Conservation (phyloP, 2,329 filamentous ascomycete species). For the Cercospora berteroae region DNA sequence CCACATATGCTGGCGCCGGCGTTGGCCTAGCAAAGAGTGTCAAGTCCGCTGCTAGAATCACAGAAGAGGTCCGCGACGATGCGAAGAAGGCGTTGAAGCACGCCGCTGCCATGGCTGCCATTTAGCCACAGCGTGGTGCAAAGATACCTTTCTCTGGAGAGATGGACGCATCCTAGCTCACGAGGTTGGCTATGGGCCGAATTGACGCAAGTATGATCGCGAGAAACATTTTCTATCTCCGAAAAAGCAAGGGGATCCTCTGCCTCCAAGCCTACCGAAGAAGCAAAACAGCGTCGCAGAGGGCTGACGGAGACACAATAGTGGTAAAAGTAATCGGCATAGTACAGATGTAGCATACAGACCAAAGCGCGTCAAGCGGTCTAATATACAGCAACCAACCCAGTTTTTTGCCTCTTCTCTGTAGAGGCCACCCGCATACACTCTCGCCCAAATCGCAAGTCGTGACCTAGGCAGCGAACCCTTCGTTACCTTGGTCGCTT, state of each 20-base stretch:
- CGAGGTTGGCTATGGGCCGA: neutral
- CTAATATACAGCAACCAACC: constrained; percentile 6
- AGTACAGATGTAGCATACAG: constrained; percentile 12
- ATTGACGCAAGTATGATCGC: neutral
- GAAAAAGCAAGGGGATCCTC: neutral
- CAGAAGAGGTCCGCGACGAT: constrained; percentile 48
- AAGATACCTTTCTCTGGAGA: neutral
- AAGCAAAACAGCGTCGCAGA: neutral
- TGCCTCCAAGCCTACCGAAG: neutral
- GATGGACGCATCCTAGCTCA: neutral
- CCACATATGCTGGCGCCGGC: constrained; percentile 62
- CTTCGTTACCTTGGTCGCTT: constrained; percentile 1
- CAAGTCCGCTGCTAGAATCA: constrained; percentile 53
- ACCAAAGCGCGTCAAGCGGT: constrained; percentile 3
- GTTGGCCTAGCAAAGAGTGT: constrained; percentile 58
- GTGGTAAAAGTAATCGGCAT: neutral
- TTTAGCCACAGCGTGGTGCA: neutral
- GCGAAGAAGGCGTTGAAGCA: constrained; percentile 37
- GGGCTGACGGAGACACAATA: neutral
- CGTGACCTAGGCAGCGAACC: neutral
- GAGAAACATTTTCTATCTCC: neutral
- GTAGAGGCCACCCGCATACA: neutral
- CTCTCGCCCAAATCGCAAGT: neutral
- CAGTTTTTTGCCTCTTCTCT: constrained; percentile 2
- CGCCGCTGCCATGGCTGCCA: constrained; percentile 2